These are phyloP conservation scores for Chimonanthus salicifolius DNA, from an alignment of 164 flowering plant genomes.

Conservation along the genomic window DNA sequence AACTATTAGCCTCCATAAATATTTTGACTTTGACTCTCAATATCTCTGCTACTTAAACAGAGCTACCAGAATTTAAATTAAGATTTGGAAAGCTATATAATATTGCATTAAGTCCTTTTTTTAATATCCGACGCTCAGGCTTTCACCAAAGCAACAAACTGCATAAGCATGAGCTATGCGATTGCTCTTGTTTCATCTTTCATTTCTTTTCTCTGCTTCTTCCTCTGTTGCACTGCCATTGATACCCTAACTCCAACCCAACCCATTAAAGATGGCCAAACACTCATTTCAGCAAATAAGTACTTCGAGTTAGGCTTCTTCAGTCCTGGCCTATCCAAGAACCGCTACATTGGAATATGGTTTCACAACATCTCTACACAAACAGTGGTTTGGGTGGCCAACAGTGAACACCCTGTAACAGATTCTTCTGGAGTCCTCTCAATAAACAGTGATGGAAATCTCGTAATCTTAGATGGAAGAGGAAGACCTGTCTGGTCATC, in stretches of 20 bases:
- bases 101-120: too few relatives aligned
- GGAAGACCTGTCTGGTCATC: conserved; percentile 3
- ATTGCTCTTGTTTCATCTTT: not conserved
- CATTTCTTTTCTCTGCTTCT: not conserved
- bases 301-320: conserved; percentile 6
- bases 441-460: not conserved
- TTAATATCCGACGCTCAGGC: too few relatives aligned
- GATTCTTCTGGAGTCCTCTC: conserved; percentile 1
- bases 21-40: too few relatives aligned
- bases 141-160: too few relatives aligned
- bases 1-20: too few relatives aligned
- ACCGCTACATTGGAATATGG: conserved; percentile 5
- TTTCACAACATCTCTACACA: not conserved
- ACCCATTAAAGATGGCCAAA: not conserved
- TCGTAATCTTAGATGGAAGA: conserved; percentile 5
- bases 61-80: too few relatives aligned
- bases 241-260: conserved; percentile 1
- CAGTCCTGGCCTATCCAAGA: conserved; percentile 2
- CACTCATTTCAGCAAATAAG: not conserved
- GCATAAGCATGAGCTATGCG: not conserved
- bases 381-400: conserved; percentile 7
- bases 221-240: not conserved
- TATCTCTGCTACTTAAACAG: too few relatives aligned
- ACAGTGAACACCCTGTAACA: not conserved
- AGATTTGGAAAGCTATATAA: too few relatives aligned